Percentiles rank a stretch among this genome's conserved stretches.
Conservation (phyloP, 108 stramenopile genomes). For the Skeletonema marinoi region DNA sequence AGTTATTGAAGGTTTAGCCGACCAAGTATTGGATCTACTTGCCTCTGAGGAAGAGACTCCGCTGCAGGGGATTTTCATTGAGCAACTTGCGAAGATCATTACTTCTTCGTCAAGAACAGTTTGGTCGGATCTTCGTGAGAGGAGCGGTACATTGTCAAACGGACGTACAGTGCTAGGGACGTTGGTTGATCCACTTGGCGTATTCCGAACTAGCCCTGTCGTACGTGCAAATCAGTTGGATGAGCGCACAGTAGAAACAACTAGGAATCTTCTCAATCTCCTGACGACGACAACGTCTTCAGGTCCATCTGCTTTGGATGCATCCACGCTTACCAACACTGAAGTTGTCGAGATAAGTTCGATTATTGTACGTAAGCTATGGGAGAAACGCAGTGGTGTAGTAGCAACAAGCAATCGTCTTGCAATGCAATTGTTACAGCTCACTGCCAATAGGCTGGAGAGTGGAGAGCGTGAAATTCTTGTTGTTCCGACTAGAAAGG, state of each 20-base stretch:
- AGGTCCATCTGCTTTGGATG: slow-evolving; percentile 40
- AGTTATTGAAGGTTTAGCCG: slow-evolving; percentile 61
- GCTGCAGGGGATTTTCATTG: slow-evolving; percentile 77
- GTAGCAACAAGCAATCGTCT: slow-evolving; percentile 73
- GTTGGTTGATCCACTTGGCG: slow-evolving; percentile 85
- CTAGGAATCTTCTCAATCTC: slow-evolving; percentile 62
- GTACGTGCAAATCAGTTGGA: slow-evolving; percentile 72
- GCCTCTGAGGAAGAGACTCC: slow-evolving; percentile 84
- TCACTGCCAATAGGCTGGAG: slow-evolving; percentile 75
- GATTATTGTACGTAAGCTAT: slow-evolving; percentile 69
- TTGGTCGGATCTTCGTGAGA: slow-evolving; percentile 65
- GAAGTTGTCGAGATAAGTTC: slow-evolving; percentile 69
- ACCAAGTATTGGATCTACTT: slow-evolving; percentile 78
- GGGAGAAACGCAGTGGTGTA: slow-evolving; percentile 71
- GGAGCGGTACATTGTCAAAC: slow-evolving; percentile 69
- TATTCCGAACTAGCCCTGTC: slow-evolving; percentile 77
- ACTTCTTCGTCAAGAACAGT: slow-evolving; percentile 63
- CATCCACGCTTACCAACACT: slow-evolving; percentile 52
- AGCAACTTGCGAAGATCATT: slow-evolving; percentile 85
- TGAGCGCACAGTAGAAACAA: slow-evolving; percentile 76
- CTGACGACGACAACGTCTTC: slow-evolving; percentile 23
- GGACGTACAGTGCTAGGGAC: slow-evolving; percentile 80
- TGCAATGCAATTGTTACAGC: slow-evolving; percentile 60
- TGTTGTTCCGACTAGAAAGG: slow-evolving; percentile 23
- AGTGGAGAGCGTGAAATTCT: slow-evolving; percentile 56